Percentiles rank a stretch among this genome's conserved stretches.
These are phyloP conservation scores for Dovyalis caffra DNA, from an alignment of 345 rosid species.

Conservation along the genomic window DNA sequence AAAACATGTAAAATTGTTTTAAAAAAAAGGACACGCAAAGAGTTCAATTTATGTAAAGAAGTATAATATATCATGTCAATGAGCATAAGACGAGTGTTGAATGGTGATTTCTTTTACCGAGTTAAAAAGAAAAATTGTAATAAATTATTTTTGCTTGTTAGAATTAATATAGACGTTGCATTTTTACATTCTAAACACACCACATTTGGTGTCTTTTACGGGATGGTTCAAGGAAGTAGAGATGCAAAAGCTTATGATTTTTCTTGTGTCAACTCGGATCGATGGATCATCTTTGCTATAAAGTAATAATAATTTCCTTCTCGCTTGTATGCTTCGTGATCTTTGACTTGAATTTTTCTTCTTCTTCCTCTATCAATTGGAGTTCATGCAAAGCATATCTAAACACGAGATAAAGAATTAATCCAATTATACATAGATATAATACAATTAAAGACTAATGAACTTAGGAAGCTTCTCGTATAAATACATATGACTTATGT, in stretches of 20 bases:
- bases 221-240: slow-evolving; percentile 66
- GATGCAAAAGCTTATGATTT: slow-evolving; percentile 61
- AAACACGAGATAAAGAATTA: no score
- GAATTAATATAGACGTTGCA: background rate
- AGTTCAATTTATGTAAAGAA: background rate
- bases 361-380: slow-evolving; percentile 81
- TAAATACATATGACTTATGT: no score
- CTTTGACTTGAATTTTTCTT: slow-evolving; percentile 64
- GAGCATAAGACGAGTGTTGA: no score
- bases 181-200: slow-evolving; percentile 85
- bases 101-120: background rate
- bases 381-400: slow-evolving; percentile 1
- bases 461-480: background rate
- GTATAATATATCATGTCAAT: no score
- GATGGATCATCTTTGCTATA: slow-evolving; percentile 79
- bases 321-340: slow-evolving; percentile 70
- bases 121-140: background rate
- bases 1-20: no score
- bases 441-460: no score
- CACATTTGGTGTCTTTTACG: slow-evolving; percentile 62
- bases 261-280: slow-evolving; percentile 91
- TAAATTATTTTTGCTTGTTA: background rate
- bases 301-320: slow-evolving; percentile 84
- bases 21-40: no score
- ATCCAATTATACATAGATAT: no score